Base-by-base conservation (phyloP, 2,329 filamentous ascomycete genomes). In the Clarireedia paspali region DNA sequence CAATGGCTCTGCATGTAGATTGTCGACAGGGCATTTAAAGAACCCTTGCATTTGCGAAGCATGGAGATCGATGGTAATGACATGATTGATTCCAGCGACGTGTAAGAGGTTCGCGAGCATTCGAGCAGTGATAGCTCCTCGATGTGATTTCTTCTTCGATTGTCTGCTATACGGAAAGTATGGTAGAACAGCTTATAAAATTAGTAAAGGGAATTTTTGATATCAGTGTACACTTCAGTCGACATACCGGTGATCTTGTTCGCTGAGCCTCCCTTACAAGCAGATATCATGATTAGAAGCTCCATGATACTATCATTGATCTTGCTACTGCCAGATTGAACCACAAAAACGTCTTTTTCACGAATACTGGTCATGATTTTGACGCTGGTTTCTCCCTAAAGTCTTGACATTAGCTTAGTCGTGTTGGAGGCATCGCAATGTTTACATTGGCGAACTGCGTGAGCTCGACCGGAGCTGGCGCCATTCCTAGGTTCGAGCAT, bases 291-390 rank as follows among this genome's bases (percentile, higher is more conserved):
- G 73, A 99, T 97, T 70, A 99, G 82, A 70, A 99, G 81, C 79
- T 99, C 94, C 91, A 99, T 96, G 70, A 99, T 91, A 68, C 90
- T 95, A 75, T 99, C 94, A 72, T 99, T 99, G 79, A 96, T 96
- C 75, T 88, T 90, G 70, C 84, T 81, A 74, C 94, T 96, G 62
- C 94, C 94, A 60, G 92, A 97, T 77, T 99, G 94, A 59, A 99
- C 88, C 70, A 99, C 92, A 73, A 97, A 99, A 67, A 99, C 92
- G 80, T 99, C 92, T 73, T 97, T 95, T 71, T 99, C 95, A 65
- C 94, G 88, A 63, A 99, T 91, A 72, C 83, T 86, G 47, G 81
- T 85, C 70, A 85, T 69, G 68, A 87, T 85, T 67, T 82, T 80
- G 65, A 87, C 83, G 67, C 82, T 85, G 57, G 83, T 87, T 74